A percentile compares a stretch with the other conserved stretches of the same genome.
These are phyloP conservation scores for Mantamonas sphyraenae DNA, from an alignment of 78 protist genomes.

Conservation along the genomic window DNA sequence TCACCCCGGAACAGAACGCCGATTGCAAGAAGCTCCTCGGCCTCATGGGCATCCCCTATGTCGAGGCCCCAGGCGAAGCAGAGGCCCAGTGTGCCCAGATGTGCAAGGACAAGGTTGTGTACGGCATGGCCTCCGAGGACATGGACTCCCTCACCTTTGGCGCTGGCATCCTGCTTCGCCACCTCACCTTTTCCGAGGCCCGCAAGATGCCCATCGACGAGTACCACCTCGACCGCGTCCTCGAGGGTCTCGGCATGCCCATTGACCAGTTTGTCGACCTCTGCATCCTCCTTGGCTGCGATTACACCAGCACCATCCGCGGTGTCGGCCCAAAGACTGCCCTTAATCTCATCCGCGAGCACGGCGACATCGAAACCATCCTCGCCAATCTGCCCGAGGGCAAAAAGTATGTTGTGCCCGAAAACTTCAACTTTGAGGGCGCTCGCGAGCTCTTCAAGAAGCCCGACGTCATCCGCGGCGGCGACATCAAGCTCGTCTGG, in stretches of 20 bases:
- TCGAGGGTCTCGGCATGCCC: constrained; percentile 60
- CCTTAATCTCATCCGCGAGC: constrained; percentile 40
- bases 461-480: constrained; percentile 56
- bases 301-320: constrained; percentile 73
- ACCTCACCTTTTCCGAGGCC: constrained; percentile 73
- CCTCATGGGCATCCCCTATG: constrained; percentile 95
- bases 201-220: constrained; percentile 78
- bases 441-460: constrained; percentile 67
- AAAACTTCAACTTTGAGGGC: constrained; percentile 41
- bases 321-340: constrained; percentile 83
- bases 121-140: constrained; percentile 92
- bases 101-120: constrained; percentile 52
- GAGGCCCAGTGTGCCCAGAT: constrained; percentile 97
- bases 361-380: constrained; percentile 54
- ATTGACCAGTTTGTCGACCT: constrained; percentile 90
- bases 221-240: constrained; percentile 39
- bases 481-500: constrained; percentile 43
- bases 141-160: constrained; percentile 97
- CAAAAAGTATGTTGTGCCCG: constrained; percentile 63
- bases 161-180: constrained; percentile 47
- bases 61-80: constrained; percentile 95
- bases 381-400: constrained; percentile 42
- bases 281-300: constrained; percentile 98
- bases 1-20: constrained; percentile 74
- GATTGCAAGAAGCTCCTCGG: constrained; percentile 78